Evolutionary conservation across 306 rosid species (phyloP).

Genomic region (Styphnolobium japonicum): DNA sequence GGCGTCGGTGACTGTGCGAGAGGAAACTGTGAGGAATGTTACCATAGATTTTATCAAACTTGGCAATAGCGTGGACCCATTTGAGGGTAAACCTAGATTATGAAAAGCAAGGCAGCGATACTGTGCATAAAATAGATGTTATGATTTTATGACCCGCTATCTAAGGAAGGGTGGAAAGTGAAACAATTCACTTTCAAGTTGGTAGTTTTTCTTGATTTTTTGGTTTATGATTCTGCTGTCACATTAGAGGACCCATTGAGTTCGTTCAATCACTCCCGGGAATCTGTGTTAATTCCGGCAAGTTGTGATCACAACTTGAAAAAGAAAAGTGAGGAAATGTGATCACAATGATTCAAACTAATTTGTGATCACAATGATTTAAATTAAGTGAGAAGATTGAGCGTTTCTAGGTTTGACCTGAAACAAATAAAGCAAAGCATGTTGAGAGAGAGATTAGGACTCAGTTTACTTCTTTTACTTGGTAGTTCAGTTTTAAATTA

Average conservation of each 20-base stretch:
- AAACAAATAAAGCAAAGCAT: background rate
- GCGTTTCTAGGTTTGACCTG: background rate
- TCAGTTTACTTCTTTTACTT: background rate
- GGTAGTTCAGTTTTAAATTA: background rate
- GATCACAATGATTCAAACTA: background rate
- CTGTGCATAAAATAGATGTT: constrained; percentile 11
- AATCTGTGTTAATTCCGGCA: constrained; percentile 25
- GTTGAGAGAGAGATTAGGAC: background rate
- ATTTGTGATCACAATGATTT: constrained; percentile 11
- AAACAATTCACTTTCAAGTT: constrained; percentile 19
- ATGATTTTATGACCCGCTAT: constrained; percentile 37
- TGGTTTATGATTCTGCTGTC: constrained; percentile 31
- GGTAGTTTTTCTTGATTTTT: background rate
- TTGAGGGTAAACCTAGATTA: background rate
- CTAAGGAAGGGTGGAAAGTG: constrained; percentile 27
- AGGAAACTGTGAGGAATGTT: constrained; percentile 33
- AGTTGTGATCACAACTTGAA: constrained; percentile 26
- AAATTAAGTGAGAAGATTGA: background rate
- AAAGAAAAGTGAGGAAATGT: constrained; percentile 10
- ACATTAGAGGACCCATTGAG: constrained; percentile 39
- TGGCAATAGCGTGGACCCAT: constrained; percentile 26
- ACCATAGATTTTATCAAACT: background rate
- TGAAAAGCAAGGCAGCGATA: constrained; percentile 17
- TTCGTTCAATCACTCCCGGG: constrained; percentile 30
- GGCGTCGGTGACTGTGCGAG: constrained; percentile 42